Evolutionary conservation across 139 green algal species (phyloP).

Genomic region (Haematococcus lacustris): DNA sequence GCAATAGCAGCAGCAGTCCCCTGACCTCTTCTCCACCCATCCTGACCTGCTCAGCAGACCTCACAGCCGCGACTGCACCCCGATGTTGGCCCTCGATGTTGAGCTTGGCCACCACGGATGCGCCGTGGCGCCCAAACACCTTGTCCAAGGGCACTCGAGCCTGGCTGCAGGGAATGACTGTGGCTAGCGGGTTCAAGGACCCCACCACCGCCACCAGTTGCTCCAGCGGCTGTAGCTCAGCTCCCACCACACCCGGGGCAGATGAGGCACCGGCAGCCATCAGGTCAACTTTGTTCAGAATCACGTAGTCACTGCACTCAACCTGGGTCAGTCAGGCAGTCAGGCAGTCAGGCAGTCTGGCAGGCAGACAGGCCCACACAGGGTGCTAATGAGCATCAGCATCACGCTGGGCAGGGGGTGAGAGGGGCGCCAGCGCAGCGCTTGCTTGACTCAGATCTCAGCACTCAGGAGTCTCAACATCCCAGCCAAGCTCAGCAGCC

Average conservation of each 20-base stretch:
- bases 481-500: too few relatives aligned
- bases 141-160: constrained; percentile 55
- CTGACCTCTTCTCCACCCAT: too few relatives aligned
- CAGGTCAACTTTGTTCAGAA: constrained; percentile 85
- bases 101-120: constrained; percentile 59
- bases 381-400: too few relatives aligned
- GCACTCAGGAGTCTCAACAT: too few relatives aligned
- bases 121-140: constrained; percentile 52
- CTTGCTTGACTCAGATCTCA: too few relatives aligned
- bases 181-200: constrained; percentile 78
- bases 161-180: constrained; percentile 57
- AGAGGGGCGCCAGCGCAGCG: too few relatives aligned
- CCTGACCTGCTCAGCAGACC: constrained; percentile 38
- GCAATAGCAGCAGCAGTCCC: too few relatives aligned
- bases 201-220: constrained; percentile 61
- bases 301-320: constrained; percentile 76
- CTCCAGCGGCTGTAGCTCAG: constrained; percentile 15
- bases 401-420: too few relatives aligned
- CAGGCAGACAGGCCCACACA: constrained; percentile 49
- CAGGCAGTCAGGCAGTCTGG: not conserved
- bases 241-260: not conserved
- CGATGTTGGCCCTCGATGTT: constrained; percentile 86
- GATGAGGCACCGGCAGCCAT: constrained; percentile 13
- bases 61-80: constrained; percentile 64
- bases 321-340: constrained; percentile 76